Percentiles rank a stretch among this genome's conserved stretches.
phyloP scores from a whole-genome alignment of 495 filamentous ascomycete species.

The Massariosphaeria phaeospora region DNA sequence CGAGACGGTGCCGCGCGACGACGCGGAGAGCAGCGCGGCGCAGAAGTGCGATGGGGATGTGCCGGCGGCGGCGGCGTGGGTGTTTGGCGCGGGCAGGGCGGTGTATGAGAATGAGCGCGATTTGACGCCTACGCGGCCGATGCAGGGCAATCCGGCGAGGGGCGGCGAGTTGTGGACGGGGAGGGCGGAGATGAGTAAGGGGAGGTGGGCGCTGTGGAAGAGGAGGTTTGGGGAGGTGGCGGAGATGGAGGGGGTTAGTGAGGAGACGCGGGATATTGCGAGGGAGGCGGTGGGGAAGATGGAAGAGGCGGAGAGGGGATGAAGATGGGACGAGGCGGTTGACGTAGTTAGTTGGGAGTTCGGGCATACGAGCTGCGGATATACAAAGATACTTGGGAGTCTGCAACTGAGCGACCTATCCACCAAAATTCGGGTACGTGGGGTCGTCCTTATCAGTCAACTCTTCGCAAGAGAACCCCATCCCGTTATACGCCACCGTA shows the following conservation, averaged over 20 bases:
- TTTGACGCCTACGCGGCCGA: slow-evolving; percentile 10
- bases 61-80: slow-evolving; percentile 21
- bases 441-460: too few species aligned
- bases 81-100: slow-evolving; percentile 12
- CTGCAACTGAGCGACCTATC: too few species aligned
- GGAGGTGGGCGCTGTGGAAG: slow-evolving; percentile 25
- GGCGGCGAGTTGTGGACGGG: slow-evolving; percentile 12
- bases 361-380: too few species aligned
- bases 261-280: slow-evolving; percentile 23
- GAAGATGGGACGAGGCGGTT: too few species aligned
- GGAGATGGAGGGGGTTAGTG: neutral
- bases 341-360: too few species aligned
- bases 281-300: slow-evolving; percentile 8
- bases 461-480: too few species aligned
- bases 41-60: slow-evolving; percentile 17
- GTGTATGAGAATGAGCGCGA: slow-evolving; percentile 21
- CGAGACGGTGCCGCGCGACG: slow-evolving; percentile 5
- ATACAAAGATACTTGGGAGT: too few species aligned
- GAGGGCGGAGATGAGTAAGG: slow-evolving; percentile 20
- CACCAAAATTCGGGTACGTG: too few species aligned
- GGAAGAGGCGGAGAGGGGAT: slow-evolving; percentile 15
- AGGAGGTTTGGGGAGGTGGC: slow-evolving; percentile 20
- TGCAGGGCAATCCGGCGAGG: slow-evolving; percentile 13
- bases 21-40: neutral
- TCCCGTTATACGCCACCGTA: too few species aligned